Evolutionary conservation across 805 yeast genomes (phyloP).

Genomic region (Candida ortonii): DNA sequence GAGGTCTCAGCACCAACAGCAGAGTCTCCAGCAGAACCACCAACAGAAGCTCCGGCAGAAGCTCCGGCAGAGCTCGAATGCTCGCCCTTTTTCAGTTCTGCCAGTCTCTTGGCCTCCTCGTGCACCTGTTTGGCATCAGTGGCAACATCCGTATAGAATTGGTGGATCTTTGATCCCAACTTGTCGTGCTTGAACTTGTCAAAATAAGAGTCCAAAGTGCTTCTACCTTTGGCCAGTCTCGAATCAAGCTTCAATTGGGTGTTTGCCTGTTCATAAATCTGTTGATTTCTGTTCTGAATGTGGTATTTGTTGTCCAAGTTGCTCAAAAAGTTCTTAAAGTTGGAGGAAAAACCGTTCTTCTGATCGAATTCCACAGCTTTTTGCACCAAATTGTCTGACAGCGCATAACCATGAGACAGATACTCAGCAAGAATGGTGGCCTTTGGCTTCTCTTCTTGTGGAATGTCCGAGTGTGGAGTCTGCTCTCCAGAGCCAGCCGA

Average conservation of each 20-base stretch:
- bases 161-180: conserved; percentile 58
- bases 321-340: conserved; percentile 54
- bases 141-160: conserved; percentile 54
- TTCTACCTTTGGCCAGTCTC: conserved; percentile 36
- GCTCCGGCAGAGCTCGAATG: conserved; percentile 1
- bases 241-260: conserved; percentile 41
- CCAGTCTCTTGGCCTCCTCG: conserved; percentile 69
- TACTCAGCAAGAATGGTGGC: conserved; percentile 73
- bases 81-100: conserved; percentile 48
- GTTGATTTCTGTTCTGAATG: conserved; percentile 49
- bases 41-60: too few relatives aligned
- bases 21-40: conserved; percentile 1
- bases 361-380: conserved; percentile 64
- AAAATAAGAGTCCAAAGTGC: conserved; percentile 41
- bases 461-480: conserved; percentile 44
- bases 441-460: conserved; percentile 78
- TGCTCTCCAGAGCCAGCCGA: conserved; percentile 6
- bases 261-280: conserved; percentile 34
- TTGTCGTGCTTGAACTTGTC: conserved; percentile 45
- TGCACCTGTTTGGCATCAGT: conserved; percentile 64
- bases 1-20: conserved; percentile 6
- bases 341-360: conserved; percentile 55
- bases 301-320: conserved; percentile 61
- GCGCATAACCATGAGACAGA: conserved; percentile 66
- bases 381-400: conserved; percentile 59